A percentile compares a stretch with the other conserved stretches of the same genome.
phyloP scores from a whole-genome alignment of 2,329 filamentous ascomycete species.

The Diaporthe humulicola region DNA sequence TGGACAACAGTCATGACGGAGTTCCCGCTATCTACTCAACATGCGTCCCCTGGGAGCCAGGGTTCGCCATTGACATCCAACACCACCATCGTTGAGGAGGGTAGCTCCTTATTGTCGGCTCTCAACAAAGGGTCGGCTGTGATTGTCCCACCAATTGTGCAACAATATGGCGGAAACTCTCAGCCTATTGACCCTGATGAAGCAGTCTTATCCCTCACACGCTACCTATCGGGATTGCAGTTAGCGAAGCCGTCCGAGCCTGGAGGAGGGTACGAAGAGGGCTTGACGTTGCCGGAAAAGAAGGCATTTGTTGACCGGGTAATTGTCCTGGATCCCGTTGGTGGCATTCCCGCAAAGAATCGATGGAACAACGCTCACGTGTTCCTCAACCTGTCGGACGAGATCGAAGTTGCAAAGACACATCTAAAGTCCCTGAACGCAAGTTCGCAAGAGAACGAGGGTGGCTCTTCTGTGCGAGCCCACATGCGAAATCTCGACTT shows the following conservation, averaged over 20 bases:
- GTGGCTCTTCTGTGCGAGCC: constrained; percentile 46
- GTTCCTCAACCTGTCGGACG: constrained; percentile 94
- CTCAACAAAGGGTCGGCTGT: constrained; percentile 78
- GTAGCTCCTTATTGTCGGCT: constrained; percentile 72
- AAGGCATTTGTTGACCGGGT: constrained; percentile 82
- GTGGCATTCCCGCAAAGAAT: constrained; percentile 81
- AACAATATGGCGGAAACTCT: constrained; percentile 43
- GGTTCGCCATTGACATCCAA: constrained; percentile 47
- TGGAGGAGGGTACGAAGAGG: constrained; percentile 48
- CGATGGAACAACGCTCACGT: constrained; percentile 77
- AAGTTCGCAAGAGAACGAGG: constrained; percentile 41
- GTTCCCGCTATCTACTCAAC: constrained; percentile 58
- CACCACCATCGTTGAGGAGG: constrained; percentile 56
- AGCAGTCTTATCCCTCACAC: constrained; percentile 81
- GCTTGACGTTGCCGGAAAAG: constrained; percentile 51
- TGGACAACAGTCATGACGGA: constrained; percentile 77
- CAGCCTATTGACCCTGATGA: constrained; percentile 67
- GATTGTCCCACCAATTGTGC: constrained; percentile 66
- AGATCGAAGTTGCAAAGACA: constrained; percentile 77
- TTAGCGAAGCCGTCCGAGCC: constrained; percentile 53
- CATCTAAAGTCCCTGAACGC: constrained; percentile 62
- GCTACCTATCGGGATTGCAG: constrained; percentile 79
- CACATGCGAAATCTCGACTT: constrained; percentile 82
- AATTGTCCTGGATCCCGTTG: constrained; percentile 88
- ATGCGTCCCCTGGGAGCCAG: constrained; percentile 46